Evolutionary conservation across 2,329 filamentous ascomycete species (phyloP), one percentile per base, ranked within the genome.

Genomic region (Sporothrix variecibatus): DNA sequence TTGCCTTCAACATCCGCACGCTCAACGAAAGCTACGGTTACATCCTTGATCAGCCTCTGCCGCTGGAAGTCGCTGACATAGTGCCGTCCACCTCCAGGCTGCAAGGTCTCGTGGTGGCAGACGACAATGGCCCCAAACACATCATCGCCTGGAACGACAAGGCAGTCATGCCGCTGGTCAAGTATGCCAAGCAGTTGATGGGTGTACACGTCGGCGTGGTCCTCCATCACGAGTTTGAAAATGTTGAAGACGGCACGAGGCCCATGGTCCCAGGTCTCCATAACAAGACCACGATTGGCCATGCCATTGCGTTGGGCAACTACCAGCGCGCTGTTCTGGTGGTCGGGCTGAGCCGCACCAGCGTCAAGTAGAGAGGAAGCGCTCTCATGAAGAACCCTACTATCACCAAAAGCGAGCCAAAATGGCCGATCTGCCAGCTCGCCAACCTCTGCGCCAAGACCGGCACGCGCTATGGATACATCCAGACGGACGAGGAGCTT

Each of bases 281-380:
- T 26, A 15, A 20, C 56, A 60, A 5, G 56, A 60, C 56, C 1
- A 60, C 56, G 28, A 34, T 60, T 31, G 56, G 28, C 56, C 56
- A 60, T 26, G 26, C 7, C 11, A 60, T 60, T 60, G 4, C 56
- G 56, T 15, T 60, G 56, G 56, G 56, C 23, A 60, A 60, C 56
- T 12, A 6, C 56, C 28, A 34, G 60, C 17, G 31, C 60, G 15
- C 12, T 43, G 60, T 43, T 65, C 60, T 65, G 20, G 60, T 65
- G 60, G 60, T 65, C 9, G 60, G 60, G 12, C 31, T 65, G 60
- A 43, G 60, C 60, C 60, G 60, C 60, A 65, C 60, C 31, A 65
- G 60, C 34, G 31, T 40, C 60, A 65, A 65, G 60, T 65, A 31
- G 60, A 31, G 15, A 65, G 58, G 58, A 62, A 62, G 58, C 58